These are phyloP conservation scores for Paraconiothyrium sp. DNA, from an alignment of 2,329 filamentous ascomycete genomes.

Conservation along the genomic window DNA sequence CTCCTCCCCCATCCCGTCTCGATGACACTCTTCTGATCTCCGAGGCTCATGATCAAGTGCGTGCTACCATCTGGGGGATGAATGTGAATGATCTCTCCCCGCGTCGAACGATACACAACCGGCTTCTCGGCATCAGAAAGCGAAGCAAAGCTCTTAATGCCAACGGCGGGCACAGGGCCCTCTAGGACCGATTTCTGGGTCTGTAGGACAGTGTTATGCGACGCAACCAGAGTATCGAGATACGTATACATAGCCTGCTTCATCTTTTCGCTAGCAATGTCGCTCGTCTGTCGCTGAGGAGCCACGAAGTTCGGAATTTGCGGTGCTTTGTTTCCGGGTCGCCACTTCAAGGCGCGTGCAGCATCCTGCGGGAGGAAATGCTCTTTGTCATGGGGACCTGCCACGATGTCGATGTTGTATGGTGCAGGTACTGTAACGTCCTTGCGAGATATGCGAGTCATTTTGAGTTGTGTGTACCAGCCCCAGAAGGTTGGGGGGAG, in stretches of 20 bases:
- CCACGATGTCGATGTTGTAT: slow-evolving; percentile 7
- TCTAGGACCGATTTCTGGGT: slow-evolving; percentile 12
- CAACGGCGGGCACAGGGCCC: slow-evolving; percentile 9
- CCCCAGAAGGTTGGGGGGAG: slow-evolving; percentile 7
- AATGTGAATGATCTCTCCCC: slow-evolving; percentile 10
- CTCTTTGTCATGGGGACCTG: slow-evolving; percentile 10
- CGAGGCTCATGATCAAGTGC: slow-evolving; percentile 12
- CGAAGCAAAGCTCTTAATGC: slow-evolving; percentile 4
- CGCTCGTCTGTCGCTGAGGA: slow-evolving; percentile 13
- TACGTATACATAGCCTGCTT: slow-evolving; percentile 9
- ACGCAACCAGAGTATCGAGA: slow-evolving; percentile 6
- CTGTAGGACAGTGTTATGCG: background rate
- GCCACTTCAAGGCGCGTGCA: slow-evolving; percentile 6
- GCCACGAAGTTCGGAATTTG: slow-evolving; percentile 15
- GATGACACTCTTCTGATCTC: slow-evolving; percentile 15
- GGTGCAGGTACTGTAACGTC: slow-evolving; percentile 12
- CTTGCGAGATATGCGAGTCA: slow-evolving; percentile 10
- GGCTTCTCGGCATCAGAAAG: slow-evolving; percentile 2
- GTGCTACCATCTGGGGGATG: slow-evolving; percentile 14
- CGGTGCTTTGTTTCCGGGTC: slow-evolving; percentile 12
- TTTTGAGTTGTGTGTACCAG: slow-evolving; percentile 11
- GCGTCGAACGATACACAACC: background rate
- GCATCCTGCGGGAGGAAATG: slow-evolving; percentile 6
- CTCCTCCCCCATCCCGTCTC: slow-evolving; percentile 15
- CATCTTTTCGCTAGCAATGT: slow-evolving; percentile 6